These are phyloP conservation scores for Ophiostoma populinum DNA, from an alignment of 2,329 filamentous ascomycete genomes.

Conservation along the genomic window DNA sequence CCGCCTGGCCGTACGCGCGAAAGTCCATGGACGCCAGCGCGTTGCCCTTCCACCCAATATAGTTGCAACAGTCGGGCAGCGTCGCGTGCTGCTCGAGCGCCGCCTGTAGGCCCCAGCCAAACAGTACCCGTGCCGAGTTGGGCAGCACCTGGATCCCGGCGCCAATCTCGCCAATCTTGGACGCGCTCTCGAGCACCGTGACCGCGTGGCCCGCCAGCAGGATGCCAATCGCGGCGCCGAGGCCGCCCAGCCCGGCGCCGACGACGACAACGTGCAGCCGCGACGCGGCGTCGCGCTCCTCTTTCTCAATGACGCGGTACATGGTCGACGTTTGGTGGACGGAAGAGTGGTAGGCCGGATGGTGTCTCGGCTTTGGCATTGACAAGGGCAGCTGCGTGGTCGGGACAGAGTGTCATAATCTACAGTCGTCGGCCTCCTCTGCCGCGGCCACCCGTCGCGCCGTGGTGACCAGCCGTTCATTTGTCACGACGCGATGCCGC, in stretches of 20 bases:
- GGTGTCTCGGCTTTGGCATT: too few species aligned
- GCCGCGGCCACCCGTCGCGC: too few species aligned
- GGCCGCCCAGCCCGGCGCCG: conserved; percentile 10
- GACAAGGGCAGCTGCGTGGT: too few species aligned
- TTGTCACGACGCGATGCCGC: too few species aligned
- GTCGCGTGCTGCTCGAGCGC: conserved; percentile 6
- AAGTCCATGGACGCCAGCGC: conserved; percentile 8
- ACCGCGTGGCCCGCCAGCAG: conserved; percentile 9
- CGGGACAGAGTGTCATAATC: too few species aligned
- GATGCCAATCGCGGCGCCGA: conserved; percentile 8
- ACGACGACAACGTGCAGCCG: conserved; percentile 10
- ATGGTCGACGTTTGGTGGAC: too few species aligned
- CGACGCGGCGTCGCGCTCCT: too few species aligned
- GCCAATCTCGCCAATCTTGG: conserved; percentile 8
- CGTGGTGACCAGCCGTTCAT: too few species aligned
- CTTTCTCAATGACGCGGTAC: too few species aligned
- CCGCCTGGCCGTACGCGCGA: conserved; percentile 2
- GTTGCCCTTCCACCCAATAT: conserved; percentile 10
- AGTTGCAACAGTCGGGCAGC: conserved; percentile 7
- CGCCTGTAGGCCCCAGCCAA: conserved; percentile 15
- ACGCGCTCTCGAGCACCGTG: conserved; percentile 7
- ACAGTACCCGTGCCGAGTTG: conserved; percentile 17
- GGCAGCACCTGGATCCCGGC: conserved; percentile 14
- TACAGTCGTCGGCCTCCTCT: too few species aligned
- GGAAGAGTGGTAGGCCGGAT: too few species aligned